Evolutionary conservation across 805 yeast species (phyloP).

Genomic region (Candida morakotiae): DNA sequence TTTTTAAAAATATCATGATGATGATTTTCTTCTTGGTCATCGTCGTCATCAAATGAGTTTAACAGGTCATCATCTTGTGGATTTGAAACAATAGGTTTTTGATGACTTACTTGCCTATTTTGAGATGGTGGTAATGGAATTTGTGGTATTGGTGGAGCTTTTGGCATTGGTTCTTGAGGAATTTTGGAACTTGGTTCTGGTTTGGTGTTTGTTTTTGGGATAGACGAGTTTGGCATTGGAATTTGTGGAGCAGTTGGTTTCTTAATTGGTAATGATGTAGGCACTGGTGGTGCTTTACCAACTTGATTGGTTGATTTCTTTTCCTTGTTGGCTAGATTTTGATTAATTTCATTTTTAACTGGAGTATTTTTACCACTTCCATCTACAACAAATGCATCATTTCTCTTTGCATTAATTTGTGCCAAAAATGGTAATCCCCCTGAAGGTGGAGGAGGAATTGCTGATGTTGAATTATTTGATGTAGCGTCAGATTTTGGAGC

Average conservation of each 20-base stretch:
- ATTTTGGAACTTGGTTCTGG: conserved; percentile 10
- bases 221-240: conserved; percentile 9
- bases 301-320: conserved; percentile 6
- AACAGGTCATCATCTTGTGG: background rate
- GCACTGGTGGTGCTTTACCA: conserved; percentile 11
- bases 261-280: conserved; percentile 1
- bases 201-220: conserved; percentile 7
- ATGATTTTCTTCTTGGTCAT: background rate
- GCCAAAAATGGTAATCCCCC: conserved; percentile 57
- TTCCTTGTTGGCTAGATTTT: conserved; percentile 8
- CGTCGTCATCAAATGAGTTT: background rate
- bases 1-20: conserved; percentile 3
- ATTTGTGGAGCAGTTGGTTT: conserved; percentile 12
- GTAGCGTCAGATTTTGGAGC: conserved; percentile 9
- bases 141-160: conserved; percentile 11
- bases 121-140: conserved; percentile 8
- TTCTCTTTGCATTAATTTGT: conserved; percentile 53
- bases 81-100: too few species aligned
- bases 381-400: conserved; percentile 48
- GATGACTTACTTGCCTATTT: conserved; percentile 8
- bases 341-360: conserved; percentile 12
- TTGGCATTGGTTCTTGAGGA: conserved; percentile 12
- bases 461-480: conserved; percentile 9
- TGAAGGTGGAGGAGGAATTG: conserved; percentile 12
- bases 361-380: conserved; percentile 9